Percentiles rank a stretch among this genome's conserved stretches.
Evolutionary conservation across 2,329 filamentous ascomycete genomes (phyloP).

Genomic region (Fusarium torreyae): DNA sequence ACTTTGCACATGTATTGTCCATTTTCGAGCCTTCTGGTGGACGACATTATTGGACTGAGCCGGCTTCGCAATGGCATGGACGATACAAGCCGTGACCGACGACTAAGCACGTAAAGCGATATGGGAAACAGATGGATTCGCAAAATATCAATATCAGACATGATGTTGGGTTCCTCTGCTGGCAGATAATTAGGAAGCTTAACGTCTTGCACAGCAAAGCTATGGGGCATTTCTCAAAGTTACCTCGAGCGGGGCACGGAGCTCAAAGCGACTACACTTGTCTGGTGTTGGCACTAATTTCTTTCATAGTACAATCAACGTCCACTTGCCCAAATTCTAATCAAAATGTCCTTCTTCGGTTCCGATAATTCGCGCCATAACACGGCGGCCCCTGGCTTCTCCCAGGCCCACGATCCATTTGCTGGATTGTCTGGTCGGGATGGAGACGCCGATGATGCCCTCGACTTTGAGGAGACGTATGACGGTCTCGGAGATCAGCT

Average conservation of each 20-base stretch:
- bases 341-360: slow-evolving; percentile 90
- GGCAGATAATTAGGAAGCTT: background rate
- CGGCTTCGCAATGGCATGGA: background rate
- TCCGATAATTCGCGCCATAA: slow-evolving; percentile 83
- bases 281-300: slow-evolving; percentile 42
- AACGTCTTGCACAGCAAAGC: slow-evolving; percentile 1
- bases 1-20: background rate
- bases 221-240: slow-evolving; percentile 19
- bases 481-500: slow-evolving; percentile 93
- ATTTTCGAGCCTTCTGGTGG: background rate
- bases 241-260: slow-evolving; percentile 38
- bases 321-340: slow-evolving; percentile 41
- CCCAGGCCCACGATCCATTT: slow-evolving; percentile 88
- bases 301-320: slow-evolving; percentile 44
- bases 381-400: slow-evolving; percentile 81
- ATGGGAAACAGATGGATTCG: background rate
- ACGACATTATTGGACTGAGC: background rate
- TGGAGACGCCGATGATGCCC: slow-evolving; percentile 70
- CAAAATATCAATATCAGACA: background rate
- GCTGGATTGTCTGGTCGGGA: slow-evolving; percentile 80
- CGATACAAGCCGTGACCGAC: background rate
- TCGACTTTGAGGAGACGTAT: slow-evolving; percentile 97
- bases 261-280: slow-evolving; percentile 36
- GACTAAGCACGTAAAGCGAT: background rate
- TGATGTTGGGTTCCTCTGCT: background rate